A percentile compares a stretch with the other conserved stretches of the same genome.
phyloP scores from a whole-genome alignment of 2,329 filamentous ascomycete genomes.

The Neofusicoccum cordaticola region DNA sequence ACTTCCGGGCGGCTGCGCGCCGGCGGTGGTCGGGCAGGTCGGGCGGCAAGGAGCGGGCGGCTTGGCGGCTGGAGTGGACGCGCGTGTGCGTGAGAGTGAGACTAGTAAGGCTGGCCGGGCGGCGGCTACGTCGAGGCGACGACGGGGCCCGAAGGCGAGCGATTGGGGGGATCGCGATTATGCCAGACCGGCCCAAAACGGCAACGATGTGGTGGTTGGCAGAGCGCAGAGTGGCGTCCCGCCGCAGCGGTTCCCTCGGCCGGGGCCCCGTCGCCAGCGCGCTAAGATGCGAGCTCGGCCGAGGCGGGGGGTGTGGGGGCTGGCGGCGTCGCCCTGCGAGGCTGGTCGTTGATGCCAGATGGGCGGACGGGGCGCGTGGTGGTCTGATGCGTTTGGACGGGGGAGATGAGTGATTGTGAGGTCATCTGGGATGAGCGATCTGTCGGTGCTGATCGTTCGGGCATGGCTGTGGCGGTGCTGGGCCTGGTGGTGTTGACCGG shows the following conservation, averaged over 20 bases:
- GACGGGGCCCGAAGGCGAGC: neutral
- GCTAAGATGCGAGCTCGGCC: too few relatives aligned
- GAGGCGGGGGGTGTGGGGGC: neutral
- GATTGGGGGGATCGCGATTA: neutral
- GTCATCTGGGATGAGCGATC: neutral
- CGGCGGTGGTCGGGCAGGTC: neutral
- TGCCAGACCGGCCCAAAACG: neutral
- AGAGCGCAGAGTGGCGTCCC: too few relatives aligned
- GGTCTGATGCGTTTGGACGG: neutral
- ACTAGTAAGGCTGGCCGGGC: neutral
- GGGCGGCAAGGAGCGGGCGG: neutral
- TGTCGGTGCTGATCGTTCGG: neutral
- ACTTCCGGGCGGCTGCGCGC: neutral
- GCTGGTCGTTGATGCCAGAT: neutral
- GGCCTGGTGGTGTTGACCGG: neutral
- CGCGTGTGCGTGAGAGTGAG: neutral
- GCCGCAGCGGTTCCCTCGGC: neutral
- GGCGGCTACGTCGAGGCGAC: neutral
- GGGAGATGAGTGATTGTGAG: neutral
- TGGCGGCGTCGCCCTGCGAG: too few relatives aligned
- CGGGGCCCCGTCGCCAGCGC: neutral
- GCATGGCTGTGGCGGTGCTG: neutral
- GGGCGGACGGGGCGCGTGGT: neutral
- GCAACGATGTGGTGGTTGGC: conserved; percentile 5
- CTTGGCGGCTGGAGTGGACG: neutral